Base-by-base conservation (phyloP, 2,329 filamentous ascomycete species). In the Monosporascus cannonballus region DNA sequence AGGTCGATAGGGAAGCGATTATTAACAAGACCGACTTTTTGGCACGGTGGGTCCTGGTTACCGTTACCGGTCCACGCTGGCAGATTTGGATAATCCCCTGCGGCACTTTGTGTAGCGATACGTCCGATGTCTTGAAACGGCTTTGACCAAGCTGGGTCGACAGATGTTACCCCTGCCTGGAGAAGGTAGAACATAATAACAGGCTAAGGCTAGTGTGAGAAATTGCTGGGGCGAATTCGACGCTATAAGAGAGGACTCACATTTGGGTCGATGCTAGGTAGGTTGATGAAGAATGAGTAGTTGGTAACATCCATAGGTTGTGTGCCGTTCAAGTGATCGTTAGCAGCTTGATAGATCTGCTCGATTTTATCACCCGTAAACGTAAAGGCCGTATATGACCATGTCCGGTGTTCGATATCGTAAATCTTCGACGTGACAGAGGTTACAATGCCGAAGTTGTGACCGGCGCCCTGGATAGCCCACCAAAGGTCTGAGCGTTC, bases 391-490 rank as follows among this genome's bases (percentile, higher is more conserved):
- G 72, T 67, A n/a, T 72, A 69, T 2, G 73, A 71, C 72, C 73
- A 78, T 51, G 68, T 58, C 17, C 48, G 53, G 61, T 71, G 51
- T 51, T 66, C 61, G 18, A 70, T 69, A 54, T 79, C 73, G 57
- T 77, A 80, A 37, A 81, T 71, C 59, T 77, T 77, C 0, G 68
- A 67, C 0, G 70, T 73, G 9, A 76, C 65, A 1, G 72, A 74
- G 0, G 78, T 81, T 11, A 83, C 78, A 42, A 84, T 76, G 5
- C 79, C 81, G 54, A 84, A 83, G 63, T 83, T 83, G 57, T 82
- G 79, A 1, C 80, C 80, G 1, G 79, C 80, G 2, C 81, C 81
- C 51, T 73, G 69, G 54, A 84, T 70, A 1, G 72, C 81, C 80
- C 80, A 84, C 67, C 73, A 84, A 2, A 85, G 72, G 37, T 83